These are phyloP conservation scores for Leptosphaerulina australis DNA, from an alignment of 2,329 filamentous ascomycete species.

Conservation along the genomic window DNA sequence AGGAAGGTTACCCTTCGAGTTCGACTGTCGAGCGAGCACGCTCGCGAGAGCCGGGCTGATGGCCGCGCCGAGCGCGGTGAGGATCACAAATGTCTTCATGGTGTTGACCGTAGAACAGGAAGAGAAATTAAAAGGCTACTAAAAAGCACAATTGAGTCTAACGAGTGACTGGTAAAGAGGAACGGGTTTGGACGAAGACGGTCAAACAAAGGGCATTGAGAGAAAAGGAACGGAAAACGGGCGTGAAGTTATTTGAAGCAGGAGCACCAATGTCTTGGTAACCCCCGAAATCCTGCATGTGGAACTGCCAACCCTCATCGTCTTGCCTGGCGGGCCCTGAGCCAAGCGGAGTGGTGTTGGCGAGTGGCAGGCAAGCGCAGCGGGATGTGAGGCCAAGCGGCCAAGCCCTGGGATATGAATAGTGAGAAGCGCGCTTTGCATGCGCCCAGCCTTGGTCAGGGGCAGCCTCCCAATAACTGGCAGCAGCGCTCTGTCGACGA, in stretches of 20 bases:
- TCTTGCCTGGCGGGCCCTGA: conserved; percentile 36
- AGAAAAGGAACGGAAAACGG: conserved; percentile 25
- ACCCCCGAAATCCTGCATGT: conserved; percentile 33
- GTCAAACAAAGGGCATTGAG: conserved; percentile 39
- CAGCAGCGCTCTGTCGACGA: conserved; percentile 18
- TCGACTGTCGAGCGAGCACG: conserved; percentile 30
- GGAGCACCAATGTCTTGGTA: conserved; percentile 36
- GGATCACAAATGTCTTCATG: conserved; percentile 42
- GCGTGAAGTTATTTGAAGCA: conserved; percentile 42
- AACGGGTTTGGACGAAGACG: conserved; percentile 26
- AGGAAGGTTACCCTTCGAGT: conserved; percentile 51
- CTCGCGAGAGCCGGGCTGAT: conserved; percentile 36
- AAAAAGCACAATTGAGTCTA: conserved; percentile 37
- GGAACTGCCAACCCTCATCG: conserved; percentile 48
- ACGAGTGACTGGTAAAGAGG: conserved; percentile 47
- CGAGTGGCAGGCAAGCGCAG: conserved; percentile 32
- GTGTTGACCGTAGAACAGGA: conserved; percentile 23
- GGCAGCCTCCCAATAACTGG: conserved; percentile 29
- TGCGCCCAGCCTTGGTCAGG: conserved; percentile 46
- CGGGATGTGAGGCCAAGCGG: conserved; percentile 37
- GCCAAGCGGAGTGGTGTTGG: conserved; percentile 44
- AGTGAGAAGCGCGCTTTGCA: conserved; percentile 31
- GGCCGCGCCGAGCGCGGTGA: conserved; percentile 36
- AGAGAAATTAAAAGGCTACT: conserved; percentile 36
- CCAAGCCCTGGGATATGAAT: conserved; percentile 33